Conservation (phyloP, 2,329 filamentous ascomycete species). For the Fusarium sp. region DNA sequence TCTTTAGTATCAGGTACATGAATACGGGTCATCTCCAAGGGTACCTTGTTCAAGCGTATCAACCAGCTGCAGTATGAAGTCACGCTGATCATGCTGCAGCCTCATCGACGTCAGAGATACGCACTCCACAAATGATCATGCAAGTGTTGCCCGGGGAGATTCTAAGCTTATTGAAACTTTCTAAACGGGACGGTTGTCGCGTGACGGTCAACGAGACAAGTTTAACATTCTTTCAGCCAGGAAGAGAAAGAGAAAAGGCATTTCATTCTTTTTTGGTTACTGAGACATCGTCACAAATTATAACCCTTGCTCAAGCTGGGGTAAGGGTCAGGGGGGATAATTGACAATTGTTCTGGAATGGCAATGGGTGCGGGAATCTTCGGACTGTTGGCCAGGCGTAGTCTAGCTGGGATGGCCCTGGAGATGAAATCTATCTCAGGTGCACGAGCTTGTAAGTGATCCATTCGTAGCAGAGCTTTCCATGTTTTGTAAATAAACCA, state of each 20-base stretch:
- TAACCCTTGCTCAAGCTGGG: slow-evolving; percentile 10
- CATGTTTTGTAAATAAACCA: slow-evolving; percentile 16
- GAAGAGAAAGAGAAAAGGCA: neutral
- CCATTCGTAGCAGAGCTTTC: slow-evolving; percentile 1
- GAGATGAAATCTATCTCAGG: slow-evolving; percentile 35
- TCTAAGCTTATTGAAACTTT: neutral
- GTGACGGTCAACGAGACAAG: slow-evolving; percentile 20
- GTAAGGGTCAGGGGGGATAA: neutral
- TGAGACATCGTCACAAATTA: slow-evolving; percentile 24
- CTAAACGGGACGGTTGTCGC: slow-evolving; percentile 9
- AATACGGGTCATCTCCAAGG: slow-evolving; percentile 29
- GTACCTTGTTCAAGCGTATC: slow-evolving; percentile 36
- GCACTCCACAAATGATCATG: slow-evolving; percentile 1
- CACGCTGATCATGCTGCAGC: slow-evolving; percentile 36
- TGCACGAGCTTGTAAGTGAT: slow-evolving; percentile 25
- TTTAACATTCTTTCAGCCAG: neutral
- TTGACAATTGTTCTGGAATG: slow-evolving; percentile 36
- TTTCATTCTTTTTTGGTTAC: slow-evolving; percentile 1
- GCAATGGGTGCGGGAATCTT: slow-evolving; percentile 26
- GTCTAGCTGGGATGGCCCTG: slow-evolving; percentile 28
- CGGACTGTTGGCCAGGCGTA: slow-evolving; percentile 32
- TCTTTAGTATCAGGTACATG: slow-evolving; percentile 25
- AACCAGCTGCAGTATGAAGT: slow-evolving; percentile 46
- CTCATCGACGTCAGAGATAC: slow-evolving; percentile 38
- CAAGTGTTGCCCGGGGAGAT: slow-evolving; percentile 1